Evolutionary conservation across 768 basidiomycete genomes (phyloP).

Genomic region (Podaxis pistillaris): DNA sequence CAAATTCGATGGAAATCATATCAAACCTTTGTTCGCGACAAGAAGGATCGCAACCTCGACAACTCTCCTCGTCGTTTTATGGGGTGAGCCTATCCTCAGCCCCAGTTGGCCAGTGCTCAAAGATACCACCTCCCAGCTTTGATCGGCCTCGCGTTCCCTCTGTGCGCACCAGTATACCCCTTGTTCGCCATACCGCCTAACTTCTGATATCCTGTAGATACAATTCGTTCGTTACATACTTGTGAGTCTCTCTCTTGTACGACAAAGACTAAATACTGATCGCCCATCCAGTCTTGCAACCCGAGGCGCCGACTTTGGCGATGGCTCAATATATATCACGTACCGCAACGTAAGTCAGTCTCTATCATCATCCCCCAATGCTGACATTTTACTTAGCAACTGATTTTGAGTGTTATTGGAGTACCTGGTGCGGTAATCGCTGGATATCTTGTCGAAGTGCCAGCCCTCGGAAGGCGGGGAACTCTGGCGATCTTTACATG

Average conservation of each 20-base stretch:
- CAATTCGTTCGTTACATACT: conserved; percentile 29
- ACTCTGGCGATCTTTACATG: conserved; percentile 64
- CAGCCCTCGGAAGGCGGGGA: conserved; percentile 62
- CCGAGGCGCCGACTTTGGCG: conserved; percentile 70
- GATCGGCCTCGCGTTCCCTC: conserved; percentile 62
- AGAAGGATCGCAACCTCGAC: conserved; percentile 66
- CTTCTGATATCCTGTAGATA: conserved; percentile 20
- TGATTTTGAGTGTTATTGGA: conserved; percentile 65
- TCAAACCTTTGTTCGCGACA: conserved; percentile 63
- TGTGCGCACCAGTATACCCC: conserved; percentile 43
- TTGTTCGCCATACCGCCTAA: background rate
- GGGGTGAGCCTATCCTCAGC: conserved; percentile 30
- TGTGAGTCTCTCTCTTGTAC: conserved; percentile 18
- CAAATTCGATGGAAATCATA: conserved; percentile 35
- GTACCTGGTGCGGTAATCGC: conserved; percentile 73
- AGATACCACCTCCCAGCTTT: conserved; percentile 40
- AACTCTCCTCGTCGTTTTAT: conserved; percentile 54
- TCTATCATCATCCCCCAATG: background rate
- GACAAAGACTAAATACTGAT: background rate
- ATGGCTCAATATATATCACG: conserved; percentile 66
- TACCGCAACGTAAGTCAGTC: conserved; percentile 59
- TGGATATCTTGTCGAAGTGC: conserved; percentile 68
- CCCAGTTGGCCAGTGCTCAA: background rate
- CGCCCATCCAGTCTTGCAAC: conserved; percentile 47
- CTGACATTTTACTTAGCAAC: conserved; percentile 43